Conservation (phyloP, 139 green algal species). For the Astrephomene gubernaculifera region DNA sequence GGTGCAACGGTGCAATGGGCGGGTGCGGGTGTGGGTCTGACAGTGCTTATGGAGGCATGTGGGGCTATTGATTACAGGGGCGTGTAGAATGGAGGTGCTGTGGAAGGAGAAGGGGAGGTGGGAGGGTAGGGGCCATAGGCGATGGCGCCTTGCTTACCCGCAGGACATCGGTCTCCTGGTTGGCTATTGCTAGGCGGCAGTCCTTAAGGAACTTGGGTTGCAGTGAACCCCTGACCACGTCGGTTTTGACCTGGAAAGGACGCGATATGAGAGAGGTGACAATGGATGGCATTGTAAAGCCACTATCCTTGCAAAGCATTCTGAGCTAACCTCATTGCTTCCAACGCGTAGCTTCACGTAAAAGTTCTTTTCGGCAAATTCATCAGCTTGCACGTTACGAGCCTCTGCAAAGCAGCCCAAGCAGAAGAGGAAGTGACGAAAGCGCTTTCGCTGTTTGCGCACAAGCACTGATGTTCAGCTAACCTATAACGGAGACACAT, state of each 20-base stretch:
- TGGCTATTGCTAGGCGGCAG: constrained; percentile 37
- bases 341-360: constrained; percentile 54
- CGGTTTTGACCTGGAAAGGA: constrained; percentile 53
- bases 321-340: constrained; percentile 43
- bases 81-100: too few relatives aligned
- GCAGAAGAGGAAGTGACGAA: too few relatives aligned
- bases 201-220: constrained; percentile 62
- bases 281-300: too few relatives aligned
- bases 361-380: constrained; percentile 49
- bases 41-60: too few relatives aligned
- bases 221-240: constrained; percentile 24
- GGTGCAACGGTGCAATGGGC: too few relatives aligned
- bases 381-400: constrained; percentile 49
- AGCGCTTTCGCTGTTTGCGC: background rate
- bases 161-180: constrained; percentile 38
- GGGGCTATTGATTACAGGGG: too few relatives aligned
- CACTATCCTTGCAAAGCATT: too few relatives aligned
- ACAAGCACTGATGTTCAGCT: background rate
- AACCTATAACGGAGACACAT: constrained; percentile 56
- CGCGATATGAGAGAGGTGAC: too few relatives aligned
- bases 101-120: background rate
- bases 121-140: background rate
- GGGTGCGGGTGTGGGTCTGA: too few relatives aligned
- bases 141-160: constrained; percentile 46
- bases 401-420: constrained; percentile 50